phyloP scores from a whole-genome alignment of 148 eudicot species.

The Rhododendron williamsianum region DNA sequence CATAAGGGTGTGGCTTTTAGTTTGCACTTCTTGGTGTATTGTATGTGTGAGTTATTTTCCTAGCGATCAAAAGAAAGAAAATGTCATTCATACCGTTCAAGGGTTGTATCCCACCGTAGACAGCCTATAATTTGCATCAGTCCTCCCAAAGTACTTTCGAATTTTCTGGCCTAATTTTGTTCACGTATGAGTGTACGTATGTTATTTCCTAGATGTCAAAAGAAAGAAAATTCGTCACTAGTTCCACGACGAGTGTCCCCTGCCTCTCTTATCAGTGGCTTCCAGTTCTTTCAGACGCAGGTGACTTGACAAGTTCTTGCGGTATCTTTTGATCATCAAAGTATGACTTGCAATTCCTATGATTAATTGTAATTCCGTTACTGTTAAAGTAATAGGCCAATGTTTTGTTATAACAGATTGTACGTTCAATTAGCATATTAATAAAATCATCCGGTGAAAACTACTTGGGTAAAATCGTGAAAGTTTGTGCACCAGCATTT shows the following conservation, averaged over 20 bases:
- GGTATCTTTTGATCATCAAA: background rate
- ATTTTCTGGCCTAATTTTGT: background rate
- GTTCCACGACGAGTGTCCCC: background rate
- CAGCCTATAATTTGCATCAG: background rate
- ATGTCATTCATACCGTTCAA: no score
- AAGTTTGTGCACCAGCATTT: background rate
- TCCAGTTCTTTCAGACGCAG: background rate
- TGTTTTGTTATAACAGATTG: background rate
- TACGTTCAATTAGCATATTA: background rate
- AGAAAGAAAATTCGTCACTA: background rate
- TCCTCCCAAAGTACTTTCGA: background rate
- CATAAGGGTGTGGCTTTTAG: background rate
- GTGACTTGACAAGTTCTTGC: background rate
- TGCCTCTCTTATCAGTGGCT: background rate
- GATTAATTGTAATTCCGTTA: background rate
- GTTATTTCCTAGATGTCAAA: background rate
- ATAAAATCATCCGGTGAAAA: background rate
- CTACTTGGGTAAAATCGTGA: background rate
- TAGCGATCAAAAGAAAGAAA: background rate
- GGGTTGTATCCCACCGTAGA: background rate
- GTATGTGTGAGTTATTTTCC: background rate
- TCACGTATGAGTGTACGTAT: background rate
- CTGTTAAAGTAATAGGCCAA: background rate
- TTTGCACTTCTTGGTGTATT: background rate
- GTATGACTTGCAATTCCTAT: background rate